Percentiles rank a stretch among this genome's conserved stretches.
phyloP scores from a whole-genome alignment of 2,329 filamentous ascomycete species.

The Hirsutella rhossiliensis region DNA sequence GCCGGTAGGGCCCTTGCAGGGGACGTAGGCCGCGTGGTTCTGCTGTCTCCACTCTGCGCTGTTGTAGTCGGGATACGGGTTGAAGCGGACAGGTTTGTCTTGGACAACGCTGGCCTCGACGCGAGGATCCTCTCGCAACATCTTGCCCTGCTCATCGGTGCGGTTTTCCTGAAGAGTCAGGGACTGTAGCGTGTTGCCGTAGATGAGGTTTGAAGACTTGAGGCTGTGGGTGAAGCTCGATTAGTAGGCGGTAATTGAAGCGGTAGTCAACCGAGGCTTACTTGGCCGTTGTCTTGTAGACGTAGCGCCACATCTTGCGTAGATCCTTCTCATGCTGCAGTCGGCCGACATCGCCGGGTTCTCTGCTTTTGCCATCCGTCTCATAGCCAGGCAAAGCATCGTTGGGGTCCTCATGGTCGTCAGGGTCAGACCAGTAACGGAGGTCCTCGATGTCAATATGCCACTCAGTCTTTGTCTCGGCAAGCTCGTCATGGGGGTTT shows the following conservation, averaged over 20 bases:
- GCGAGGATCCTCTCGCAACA: slow-evolving; percentile 21
- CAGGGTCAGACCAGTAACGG: slow-evolving; percentile 21
- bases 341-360: slow-evolving; percentile 18
- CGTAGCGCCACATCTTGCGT: slow-evolving; percentile 26
- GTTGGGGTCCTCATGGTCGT: slow-evolving; percentile 21
- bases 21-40: slow-evolving; percentile 44
- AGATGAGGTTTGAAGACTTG: slow-evolving; percentile 38
- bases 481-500: slow-evolving; percentile 3
- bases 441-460: slow-evolving; percentile 23
- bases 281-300: slow-evolving; percentile 27
- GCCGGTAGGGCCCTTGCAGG: slow-evolving; percentile 55
- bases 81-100: slow-evolving; percentile 44
- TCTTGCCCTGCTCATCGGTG: slow-evolving; percentile 15
- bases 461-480: slow-evolving; percentile 13
- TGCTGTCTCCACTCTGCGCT: slow-evolving; percentile 43
- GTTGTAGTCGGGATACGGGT: slow-evolving; percentile 64
- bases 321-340: slow-evolving; percentile 30
- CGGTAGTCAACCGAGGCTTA: slow-evolving; percentile 12
- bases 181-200: slow-evolving; percentile 40
- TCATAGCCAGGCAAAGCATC: slow-evolving; percentile 23
- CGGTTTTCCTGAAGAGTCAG: slow-evolving; percentile 29
- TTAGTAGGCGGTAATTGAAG: not conserved
- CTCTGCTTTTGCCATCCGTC: slow-evolving; percentile 21
- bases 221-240: slow-evolving; percentile 17
- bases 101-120: slow-evolving; percentile 26